Evolutionary conservation across 768 basidiomycete species (phyloP).

Genomic region (Collybia nuda): DNA sequence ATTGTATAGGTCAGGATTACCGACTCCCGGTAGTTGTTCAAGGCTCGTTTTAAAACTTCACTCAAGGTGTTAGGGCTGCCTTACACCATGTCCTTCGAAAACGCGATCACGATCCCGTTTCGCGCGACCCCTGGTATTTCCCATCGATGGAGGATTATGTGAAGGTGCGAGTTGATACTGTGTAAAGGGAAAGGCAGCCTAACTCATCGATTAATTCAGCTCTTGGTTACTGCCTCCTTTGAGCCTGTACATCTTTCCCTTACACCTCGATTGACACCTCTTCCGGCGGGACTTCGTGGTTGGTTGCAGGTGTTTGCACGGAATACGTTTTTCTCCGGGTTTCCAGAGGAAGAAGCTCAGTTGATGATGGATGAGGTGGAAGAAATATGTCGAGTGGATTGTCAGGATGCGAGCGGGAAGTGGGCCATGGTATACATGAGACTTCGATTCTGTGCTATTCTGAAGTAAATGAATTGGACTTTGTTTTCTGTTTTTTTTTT

Average conservation of each 20-base stretch:
- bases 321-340: slow-evolving; percentile 52
- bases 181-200: not conserved
- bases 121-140: slow-evolving; percentile 83
- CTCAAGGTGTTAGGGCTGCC: slow-evolving; percentile 57
- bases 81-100: slow-evolving; percentile 52
- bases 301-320: slow-evolving; percentile 74
- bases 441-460: slow-evolving; percentile 59
- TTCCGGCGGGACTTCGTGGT: slow-evolving; percentile 51
- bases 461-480: slow-evolving; percentile 19
- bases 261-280: slow-evolving; percentile 53
- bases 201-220: slow-evolving; percentile 28
- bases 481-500: not conserved
- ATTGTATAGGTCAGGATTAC: slow-evolving; percentile 53
- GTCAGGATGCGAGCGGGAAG: slow-evolving; percentile 53
- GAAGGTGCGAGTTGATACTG: slow-evolving; percentile 30
- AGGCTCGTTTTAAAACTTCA: not conserved
- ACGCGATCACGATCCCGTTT: slow-evolving; percentile 56
- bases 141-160: slow-evolving; percentile 70
- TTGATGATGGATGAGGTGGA: slow-evolving; percentile 64
- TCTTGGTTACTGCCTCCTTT: slow-evolving; percentile 59
- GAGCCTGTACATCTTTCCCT: slow-evolving; percentile 51
- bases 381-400: slow-evolving; percentile 54
- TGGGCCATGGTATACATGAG: slow-evolving; percentile 78
- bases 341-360: slow-evolving; percentile 53
- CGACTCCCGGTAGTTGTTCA: not conserved